A percentile compares a stretch with the other conserved stretches of the same genome.
Evolutionary conservation across 164 flowering plant genomes (phyloP).

Genomic region (Vitis labrusca): DNA sequence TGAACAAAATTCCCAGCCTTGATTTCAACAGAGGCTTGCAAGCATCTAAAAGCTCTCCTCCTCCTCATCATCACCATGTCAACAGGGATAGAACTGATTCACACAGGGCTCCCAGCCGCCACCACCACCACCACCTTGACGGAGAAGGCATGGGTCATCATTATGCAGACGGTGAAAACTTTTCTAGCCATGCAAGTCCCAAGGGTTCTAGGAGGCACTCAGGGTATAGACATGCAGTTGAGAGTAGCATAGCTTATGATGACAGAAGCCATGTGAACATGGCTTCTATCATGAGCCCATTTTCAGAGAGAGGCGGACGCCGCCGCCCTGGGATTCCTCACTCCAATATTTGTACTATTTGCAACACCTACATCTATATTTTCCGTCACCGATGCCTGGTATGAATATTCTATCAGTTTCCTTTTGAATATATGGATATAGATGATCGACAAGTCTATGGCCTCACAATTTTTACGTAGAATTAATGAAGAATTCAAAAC

Average conservation of each 20-base stretch:
- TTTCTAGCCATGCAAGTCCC: neutral
- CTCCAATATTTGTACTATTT: constrained; percentile 68
- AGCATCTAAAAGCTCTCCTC: constrained; percentile 19
- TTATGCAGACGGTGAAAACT: neutral
- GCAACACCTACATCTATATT: constrained; percentile 50
- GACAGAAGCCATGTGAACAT: constrained; percentile 32
- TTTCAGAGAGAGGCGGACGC: constrained; percentile 24
- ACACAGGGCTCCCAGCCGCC: neutral
- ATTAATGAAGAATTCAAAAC: too few relatives aligned
- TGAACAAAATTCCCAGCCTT: constrained; percentile 45
- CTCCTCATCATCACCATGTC: neutral
- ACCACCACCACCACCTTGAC: neutral
- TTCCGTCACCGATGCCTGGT: constrained; percentile 74
- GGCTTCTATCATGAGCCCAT: constrained; percentile 8
- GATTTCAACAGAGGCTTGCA: constrained; percentile 46
- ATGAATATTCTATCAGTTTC: neutral
- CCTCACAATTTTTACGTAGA: too few relatives aligned
- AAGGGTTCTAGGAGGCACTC: neutral
- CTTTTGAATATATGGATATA: too few relatives aligned
- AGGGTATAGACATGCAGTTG: constrained; percentile 20
- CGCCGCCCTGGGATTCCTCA: constrained; percentile 74
- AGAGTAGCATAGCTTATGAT: constrained; percentile 28
- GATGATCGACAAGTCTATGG: too few relatives aligned
- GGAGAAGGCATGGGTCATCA: neutral
- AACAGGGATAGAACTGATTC: neutral